Conservation (phyloP, 2,329 filamentous ascomycete genomes). For the Catunica adiposa region DNA sequence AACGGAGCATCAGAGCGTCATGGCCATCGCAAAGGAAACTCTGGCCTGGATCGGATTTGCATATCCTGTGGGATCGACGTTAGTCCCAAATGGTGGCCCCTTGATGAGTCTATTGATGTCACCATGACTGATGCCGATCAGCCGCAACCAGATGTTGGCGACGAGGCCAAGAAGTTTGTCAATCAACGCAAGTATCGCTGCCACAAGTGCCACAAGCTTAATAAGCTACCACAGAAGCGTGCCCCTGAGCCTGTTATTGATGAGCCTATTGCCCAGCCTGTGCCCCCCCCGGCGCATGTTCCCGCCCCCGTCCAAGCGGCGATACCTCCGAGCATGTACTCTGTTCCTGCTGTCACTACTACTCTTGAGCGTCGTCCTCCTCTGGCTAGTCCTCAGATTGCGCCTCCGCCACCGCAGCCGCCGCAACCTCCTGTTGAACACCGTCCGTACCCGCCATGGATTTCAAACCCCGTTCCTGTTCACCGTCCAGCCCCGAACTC, state of each 20-base stretch:
- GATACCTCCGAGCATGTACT: neutral
- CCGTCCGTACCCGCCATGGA: constrained; percentile 1
- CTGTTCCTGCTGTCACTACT: neutral
- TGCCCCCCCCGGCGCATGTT: constrained; percentile 4
- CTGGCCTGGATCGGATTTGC: constrained; percentile 31
- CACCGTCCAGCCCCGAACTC: constrained; percentile 8
- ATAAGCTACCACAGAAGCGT: constrained; percentile 25
- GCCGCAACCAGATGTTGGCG: constrained; percentile 27
- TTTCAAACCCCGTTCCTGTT: constrained; percentile 1
- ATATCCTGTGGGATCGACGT: constrained; percentile 51
- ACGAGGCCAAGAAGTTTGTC: constrained; percentile 42
- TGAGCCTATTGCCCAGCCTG: constrained; percentile 1
- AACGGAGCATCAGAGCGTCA: constrained; percentile 23
- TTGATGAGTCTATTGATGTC: constrained; percentile 35
- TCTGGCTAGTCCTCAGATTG: constrained; percentile 14
- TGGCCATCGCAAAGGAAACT: constrained; percentile 18
- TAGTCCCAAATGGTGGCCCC: constrained; percentile 58
- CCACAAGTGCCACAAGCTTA: constrained; percentile 52
- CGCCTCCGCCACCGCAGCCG: constrained; percentile 2
- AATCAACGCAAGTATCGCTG: constrained; percentile 51
- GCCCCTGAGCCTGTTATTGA: constrained; percentile 17
- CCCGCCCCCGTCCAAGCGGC: constrained; percentile 5
- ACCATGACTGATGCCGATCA: constrained; percentile 35
- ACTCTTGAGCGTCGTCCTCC: constrained; percentile 17
- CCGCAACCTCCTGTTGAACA: constrained; percentile 3